Evolutionary conservation across 345 rosid species (phyloP).

Genomic region (Orychophragmus violaceus): DNA sequence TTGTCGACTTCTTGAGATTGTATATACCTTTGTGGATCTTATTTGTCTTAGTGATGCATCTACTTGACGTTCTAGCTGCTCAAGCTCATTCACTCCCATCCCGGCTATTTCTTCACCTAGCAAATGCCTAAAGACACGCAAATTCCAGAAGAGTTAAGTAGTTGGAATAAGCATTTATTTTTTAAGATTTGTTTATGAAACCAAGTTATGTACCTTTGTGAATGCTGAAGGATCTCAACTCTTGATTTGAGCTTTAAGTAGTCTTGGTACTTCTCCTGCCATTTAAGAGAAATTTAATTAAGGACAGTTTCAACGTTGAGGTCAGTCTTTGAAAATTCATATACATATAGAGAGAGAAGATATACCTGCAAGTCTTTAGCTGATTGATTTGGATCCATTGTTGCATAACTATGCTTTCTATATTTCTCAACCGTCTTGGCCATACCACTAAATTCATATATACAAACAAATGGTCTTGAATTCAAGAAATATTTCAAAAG

Average conservation of each 20-base stretch:
- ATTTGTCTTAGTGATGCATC: slow-evolving; percentile 67
- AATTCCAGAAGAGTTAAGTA: not conserved
- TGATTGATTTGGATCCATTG: slow-evolving; percentile 40
- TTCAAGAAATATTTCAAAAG: not conserved
- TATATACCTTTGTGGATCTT: slow-evolving; percentile 62
- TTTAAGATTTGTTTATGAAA: not conserved
- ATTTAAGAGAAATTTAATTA: not conserved
- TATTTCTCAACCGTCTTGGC: slow-evolving; percentile 58
- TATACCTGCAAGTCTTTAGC: slow-evolving; percentile 48
- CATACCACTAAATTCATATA: slow-evolving; percentile 41
- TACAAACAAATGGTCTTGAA: slow-evolving; percentile 5
- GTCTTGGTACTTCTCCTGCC: slow-evolving; percentile 57
- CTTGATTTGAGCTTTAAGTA: slow-evolving; percentile 55
- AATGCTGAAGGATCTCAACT: slow-evolving; percentile 53
- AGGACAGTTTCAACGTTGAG: not conserved
- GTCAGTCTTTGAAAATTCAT: slow-evolving; percentile 8
- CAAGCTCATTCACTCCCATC: slow-evolving; percentile 55
- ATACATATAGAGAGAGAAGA: not conserved
- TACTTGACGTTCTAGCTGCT: slow-evolving; percentile 67
- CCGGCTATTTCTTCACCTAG: slow-evolving; percentile 73
- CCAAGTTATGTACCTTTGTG: slow-evolving; percentile 51
- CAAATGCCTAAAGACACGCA: slow-evolving; percentile 47
- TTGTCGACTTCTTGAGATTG: not conserved
- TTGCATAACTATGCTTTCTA: slow-evolving; percentile 44
- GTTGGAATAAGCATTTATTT: not conserved